phyloP scores from a whole-genome alignment of 805 yeast genomes.

The Ogataea angusta region DNA sequence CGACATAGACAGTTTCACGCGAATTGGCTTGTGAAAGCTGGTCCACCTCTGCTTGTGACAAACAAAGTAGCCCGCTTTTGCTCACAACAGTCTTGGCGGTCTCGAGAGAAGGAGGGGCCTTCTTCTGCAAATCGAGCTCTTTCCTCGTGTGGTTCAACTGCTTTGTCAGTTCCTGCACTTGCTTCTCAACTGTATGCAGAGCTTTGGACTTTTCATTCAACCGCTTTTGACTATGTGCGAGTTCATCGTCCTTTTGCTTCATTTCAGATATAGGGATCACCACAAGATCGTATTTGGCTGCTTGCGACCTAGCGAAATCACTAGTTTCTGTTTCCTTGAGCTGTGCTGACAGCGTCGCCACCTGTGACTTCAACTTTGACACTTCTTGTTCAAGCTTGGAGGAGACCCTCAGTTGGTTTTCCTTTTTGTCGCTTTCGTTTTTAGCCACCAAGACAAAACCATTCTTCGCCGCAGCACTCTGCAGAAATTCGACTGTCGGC shows the following conservation, averaged over 20 bases:
- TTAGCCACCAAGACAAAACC: slow-evolving; percentile 6
- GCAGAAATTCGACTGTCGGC: slow-evolving; percentile 28
- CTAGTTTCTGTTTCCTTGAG: slow-evolving; percentile 12
- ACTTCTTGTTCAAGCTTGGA: background rate
- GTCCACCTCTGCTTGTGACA: slow-evolving; percentile 1
- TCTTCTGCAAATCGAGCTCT: background rate
- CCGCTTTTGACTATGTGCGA: background rate
- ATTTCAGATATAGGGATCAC: slow-evolving; percentile 9
- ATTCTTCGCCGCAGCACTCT: slow-evolving; percentile 20
- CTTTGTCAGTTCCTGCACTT: background rate
- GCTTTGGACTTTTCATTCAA: background rate
- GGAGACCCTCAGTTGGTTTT: background rate
- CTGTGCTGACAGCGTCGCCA: background rate
- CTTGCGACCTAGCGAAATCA: slow-evolving; percentile 2
- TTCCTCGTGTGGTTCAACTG: background rate
- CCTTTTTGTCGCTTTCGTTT: background rate
- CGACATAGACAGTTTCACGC: slow-evolving; percentile 15
- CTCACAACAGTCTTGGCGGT: background rate
- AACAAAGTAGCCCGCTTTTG: slow-evolving; percentile 1
- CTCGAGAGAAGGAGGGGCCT: background rate
- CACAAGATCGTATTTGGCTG: slow-evolving; percentile 10
- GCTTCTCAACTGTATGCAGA: background rate
- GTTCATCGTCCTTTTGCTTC: background rate
- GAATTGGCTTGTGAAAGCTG: background rate
- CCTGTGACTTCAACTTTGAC: background rate